phyloP scores from a whole-genome alignment of 2,329 filamentous ascomycete species.

The Colletotrichum tamarilloi region DNA sequence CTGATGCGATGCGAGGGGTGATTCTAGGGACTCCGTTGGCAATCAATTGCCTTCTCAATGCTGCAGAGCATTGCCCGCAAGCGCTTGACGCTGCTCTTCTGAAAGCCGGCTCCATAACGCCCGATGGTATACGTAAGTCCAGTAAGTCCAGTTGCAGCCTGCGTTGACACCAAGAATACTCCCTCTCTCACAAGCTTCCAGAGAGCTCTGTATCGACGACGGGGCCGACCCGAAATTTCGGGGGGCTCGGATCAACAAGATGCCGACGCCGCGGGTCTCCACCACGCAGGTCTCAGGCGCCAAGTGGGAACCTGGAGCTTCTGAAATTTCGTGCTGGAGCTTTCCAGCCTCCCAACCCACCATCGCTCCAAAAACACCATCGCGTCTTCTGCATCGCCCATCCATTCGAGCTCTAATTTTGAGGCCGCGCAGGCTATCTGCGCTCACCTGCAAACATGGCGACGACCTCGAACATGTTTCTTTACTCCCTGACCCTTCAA shows the following conservation, averaged over 20 bases:
- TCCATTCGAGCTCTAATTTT: constrained; percentile 36
- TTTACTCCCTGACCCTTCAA: constrained; percentile 97
- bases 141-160: constrained; percentile 6
- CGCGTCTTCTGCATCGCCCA: constrained; percentile 26
- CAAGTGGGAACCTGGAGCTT: constrained; percentile 34
- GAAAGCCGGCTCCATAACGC: constrained; percentile 38
- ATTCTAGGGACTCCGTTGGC: constrained; percentile 7
- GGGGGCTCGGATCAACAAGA: constrained; percentile 29
- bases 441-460: constrained; percentile 77
- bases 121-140: not conserved
- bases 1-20: constrained; percentile 37
- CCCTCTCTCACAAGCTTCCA: constrained; percentile 1
- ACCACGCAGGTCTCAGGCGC: constrained; percentile 7
- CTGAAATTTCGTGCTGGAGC: constrained; percentile 35
- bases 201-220: not conserved
- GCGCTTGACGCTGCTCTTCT: constrained; percentile 39
- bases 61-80: constrained; percentile 39
- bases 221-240: constrained; percentile 34
- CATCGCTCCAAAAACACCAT: constrained; percentile 29
- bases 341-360: constrained; percentile 30
- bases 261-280: constrained; percentile 1
- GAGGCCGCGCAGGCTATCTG: constrained; percentile 63
- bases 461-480: constrained; percentile 97
- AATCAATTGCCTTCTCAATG: constrained; percentile 34
- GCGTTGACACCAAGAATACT: not conserved